Evolutionary conservation across 306 rosid species (phyloP).

Genomic region (Amphicarpaea edgeworthii): DNA sequence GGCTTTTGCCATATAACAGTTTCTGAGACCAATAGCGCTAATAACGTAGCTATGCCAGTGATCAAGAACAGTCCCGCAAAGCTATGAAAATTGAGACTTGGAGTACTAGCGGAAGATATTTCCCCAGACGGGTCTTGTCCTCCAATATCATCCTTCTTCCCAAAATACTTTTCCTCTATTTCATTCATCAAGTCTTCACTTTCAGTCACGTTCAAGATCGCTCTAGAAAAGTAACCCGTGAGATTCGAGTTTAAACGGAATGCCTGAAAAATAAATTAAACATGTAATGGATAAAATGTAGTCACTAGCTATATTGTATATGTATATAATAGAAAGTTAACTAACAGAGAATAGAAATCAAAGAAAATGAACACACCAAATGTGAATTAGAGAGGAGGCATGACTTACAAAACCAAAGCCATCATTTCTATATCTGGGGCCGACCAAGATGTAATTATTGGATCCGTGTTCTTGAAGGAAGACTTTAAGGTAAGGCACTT

Average conservation of each 20-base stretch:
- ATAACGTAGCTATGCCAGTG: neutral
- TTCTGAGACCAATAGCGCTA: constrained; percentile 45
- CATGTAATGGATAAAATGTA: neutral
- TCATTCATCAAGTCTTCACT: constrained; percentile 32
- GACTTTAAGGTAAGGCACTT: constrained; percentile 41
- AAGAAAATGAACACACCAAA: neutral
- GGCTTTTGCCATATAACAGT: constrained; percentile 48
- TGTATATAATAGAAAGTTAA: no score
- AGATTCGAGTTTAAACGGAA: constrained; percentile 39
- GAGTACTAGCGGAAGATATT: neutral
- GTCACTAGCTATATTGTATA: neutral
- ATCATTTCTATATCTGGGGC: constrained; percentile 29
- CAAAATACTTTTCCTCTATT: constrained; percentile 43
- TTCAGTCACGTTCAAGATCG: constrained; percentile 43
- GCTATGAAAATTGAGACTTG: constrained; percentile 31
- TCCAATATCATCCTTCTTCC: neutral
- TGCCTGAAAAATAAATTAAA: constrained; percentile 28
- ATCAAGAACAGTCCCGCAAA: constrained; percentile 49
- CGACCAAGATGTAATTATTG: constrained; percentile 33
- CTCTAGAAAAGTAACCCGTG: constrained; percentile 47
- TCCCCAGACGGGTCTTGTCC: neutral
- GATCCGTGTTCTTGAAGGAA: constrained; percentile 26
- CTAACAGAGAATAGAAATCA: neutral
- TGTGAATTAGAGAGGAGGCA: neutral
- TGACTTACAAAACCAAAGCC: constrained; percentile 51